Percentiles rank a stretch among this genome's conserved stretches.
These are phyloP conservation scores for Chrysanthemum seticuspe DNA, from an alignment of 129 eudicot species.

Conservation along the genomic window DNA sequence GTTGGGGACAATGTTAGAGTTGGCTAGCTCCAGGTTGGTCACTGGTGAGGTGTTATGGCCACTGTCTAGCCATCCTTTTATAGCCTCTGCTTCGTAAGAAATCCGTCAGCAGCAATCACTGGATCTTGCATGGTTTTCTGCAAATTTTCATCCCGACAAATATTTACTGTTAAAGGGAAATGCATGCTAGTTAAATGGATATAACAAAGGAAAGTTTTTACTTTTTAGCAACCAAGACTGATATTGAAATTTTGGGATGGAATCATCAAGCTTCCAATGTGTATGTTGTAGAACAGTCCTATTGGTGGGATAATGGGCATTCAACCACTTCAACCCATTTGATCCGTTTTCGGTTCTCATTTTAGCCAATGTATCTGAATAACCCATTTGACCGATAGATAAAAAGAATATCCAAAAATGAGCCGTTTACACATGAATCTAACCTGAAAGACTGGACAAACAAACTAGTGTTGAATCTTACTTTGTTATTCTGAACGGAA, in stretches of 20 bases:
- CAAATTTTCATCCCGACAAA: neutral
- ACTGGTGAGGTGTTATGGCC: constrained; percentile 88
- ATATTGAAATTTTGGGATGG: neutral
- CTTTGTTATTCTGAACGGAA: constrained; percentile 34
- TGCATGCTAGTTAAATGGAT: neutral
- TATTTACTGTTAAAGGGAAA: neutral
- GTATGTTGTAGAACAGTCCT: neutral
- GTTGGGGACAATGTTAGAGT: constrained; percentile 57
- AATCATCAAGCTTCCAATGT: neutral
- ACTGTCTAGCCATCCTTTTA: constrained; percentile 81
- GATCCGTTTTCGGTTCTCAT: no score
- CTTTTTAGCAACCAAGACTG: neutral
- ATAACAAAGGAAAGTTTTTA: neutral
- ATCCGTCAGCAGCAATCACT: constrained; percentile 86
- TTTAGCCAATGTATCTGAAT: neutral
- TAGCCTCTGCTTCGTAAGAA: constrained; percentile 77
- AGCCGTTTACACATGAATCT: constrained; percentile 11
- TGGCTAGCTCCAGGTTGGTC: constrained; percentile 71
- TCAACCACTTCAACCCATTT: neutral
- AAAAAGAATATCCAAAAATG: neutral
- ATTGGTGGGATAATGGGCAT: neutral
- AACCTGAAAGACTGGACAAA: constrained; percentile 82
- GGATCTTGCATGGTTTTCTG: constrained; percentile 95
- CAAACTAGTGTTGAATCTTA: constrained; percentile 49
- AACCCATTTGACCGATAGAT: neutral